These are phyloP conservation scores for Penicillium sp. DNA, from an alignment of 2,329 filamentous ascomycete genomes.

Conservation along the genomic window DNA sequence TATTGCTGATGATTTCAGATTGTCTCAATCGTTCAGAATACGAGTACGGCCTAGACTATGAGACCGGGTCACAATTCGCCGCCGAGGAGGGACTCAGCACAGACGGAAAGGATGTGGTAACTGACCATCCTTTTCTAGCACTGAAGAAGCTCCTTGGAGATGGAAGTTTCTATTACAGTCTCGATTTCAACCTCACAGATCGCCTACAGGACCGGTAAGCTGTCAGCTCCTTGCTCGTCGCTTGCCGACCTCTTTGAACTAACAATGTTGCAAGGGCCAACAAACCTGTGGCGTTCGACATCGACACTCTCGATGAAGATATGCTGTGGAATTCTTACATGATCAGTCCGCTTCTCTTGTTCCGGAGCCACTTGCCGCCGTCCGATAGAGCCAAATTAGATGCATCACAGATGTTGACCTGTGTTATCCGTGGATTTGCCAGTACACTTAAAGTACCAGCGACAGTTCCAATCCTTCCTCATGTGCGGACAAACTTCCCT, in stretches of 20 bases:
- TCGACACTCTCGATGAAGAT: slow-evolving; percentile 83
- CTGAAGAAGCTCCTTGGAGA: slow-evolving; percentile 86
- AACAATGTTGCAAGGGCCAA: slow-evolving; percentile 48
- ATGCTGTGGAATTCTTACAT: slow-evolving; percentile 99
- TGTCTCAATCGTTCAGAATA: slow-evolving; percentile 81
- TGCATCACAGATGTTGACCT: slow-evolving; percentile 76
- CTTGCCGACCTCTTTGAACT: slow-evolving; percentile 3
- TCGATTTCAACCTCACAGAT: slow-evolving; percentile 95
- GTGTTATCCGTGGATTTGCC: slow-evolving; percentile 87
- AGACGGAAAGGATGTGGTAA: slow-evolving; percentile 58
- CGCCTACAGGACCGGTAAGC: slow-evolving; percentile 73
- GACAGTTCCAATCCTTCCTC: slow-evolving; percentile 60
- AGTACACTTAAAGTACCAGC: slow-evolving; percentile 77
- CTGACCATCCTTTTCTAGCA: slow-evolving; percentile 83
- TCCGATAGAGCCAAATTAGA: slow-evolving; percentile 74
- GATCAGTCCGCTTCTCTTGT: slow-evolving; percentile 85
- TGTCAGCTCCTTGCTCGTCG: slow-evolving; percentile 1
- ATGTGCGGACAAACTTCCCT: slow-evolving; percentile 60
- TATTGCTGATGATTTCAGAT: slow-evolving; percentile 42
- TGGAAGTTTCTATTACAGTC: slow-evolving; percentile 94
- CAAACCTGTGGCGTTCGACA: slow-evolving; percentile 70
- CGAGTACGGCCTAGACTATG: slow-evolving; percentile 61
- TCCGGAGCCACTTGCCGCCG: slow-evolving; percentile 69
- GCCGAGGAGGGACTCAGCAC: slow-evolving; percentile 45
- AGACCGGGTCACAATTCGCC: slow-evolving; percentile 46